Conservation (phyloP, 2,329 filamentous ascomycete genomes). For the Fusarium setosum region DNA sequence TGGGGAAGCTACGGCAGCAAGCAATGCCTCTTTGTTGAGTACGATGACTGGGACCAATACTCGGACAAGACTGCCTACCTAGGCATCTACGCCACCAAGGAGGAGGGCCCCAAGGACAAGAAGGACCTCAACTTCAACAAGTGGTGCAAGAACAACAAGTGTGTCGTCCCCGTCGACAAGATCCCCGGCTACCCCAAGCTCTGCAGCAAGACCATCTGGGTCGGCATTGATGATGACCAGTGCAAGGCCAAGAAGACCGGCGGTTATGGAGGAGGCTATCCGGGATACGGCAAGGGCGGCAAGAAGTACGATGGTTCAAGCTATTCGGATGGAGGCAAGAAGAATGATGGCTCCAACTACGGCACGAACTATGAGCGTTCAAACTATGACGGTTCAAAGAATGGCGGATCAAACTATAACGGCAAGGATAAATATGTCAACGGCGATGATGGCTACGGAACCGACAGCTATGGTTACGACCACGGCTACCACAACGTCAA, state of each 20-base stretch:
- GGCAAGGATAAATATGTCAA: background rate
- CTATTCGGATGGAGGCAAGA: background rate
- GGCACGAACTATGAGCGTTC: background rate
- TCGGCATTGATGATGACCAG: conserved; percentile 32
- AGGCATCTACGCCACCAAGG: conserved; percentile 23
- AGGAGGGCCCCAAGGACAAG: conserved; percentile 9
- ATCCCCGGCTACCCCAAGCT: conserved; percentile 28
- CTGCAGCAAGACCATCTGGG: conserved; percentile 19
- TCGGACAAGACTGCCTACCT: conserved; percentile 29
- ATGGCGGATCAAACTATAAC: background rate
- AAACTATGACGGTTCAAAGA: background rate
- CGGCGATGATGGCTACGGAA: background rate
- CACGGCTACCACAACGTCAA: conserved; percentile 3
- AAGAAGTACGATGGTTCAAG: background rate
- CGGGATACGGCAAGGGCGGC: background rate
- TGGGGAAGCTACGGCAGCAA: conserved; percentile 10
- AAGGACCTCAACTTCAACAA: conserved; percentile 31
- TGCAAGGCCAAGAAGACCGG: conserved; percentile 14
- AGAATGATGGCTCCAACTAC: background rate
- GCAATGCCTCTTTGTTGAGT: conserved; percentile 29
- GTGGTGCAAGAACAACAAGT: conserved; percentile 33
- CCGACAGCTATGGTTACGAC: background rate
- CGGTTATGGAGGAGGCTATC: background rate
- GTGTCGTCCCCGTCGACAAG: conserved; percentile 29
- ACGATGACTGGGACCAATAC: conserved; percentile 23